Evolutionary conservation across 73 alveolate species (phyloP), one percentile per base, ranked within the genome.

Genomic region (Vitrella brassicaformis): DNA sequence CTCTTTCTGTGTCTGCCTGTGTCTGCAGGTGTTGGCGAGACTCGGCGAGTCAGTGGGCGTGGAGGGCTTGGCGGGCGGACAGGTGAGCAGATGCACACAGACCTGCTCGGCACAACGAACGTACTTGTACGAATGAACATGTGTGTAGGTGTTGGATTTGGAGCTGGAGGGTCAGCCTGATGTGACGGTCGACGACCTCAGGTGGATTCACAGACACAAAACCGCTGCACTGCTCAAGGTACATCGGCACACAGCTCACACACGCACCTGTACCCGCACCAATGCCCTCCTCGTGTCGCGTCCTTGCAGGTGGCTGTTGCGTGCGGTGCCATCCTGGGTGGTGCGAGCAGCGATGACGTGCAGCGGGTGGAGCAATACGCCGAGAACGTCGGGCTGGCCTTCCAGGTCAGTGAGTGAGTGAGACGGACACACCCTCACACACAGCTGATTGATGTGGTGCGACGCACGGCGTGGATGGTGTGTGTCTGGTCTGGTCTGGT

Each of bases 331-430:
- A 1, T 56, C 28, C 68, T 56, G 26, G 68, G 32, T 0, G 71
- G 71, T 1, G 71, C 71, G 39, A 1, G 25, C 0, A 10, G 8
- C 18, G 27, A n/a, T 1, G 71, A 66, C 30, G 25, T 66, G 32
- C 39, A 27, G 25, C 25, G 30, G 25, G 8, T 10, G 30, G 27
- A 26, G 71, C 4, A 0, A 10, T 66, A 66, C 32, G 71, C 71
- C 22, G n/a, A 66, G 32, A 66, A 27, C 71, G n/a, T 66, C 32
- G 71, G 71, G 30, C 39, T 66, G 31, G 71, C 71, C 18, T 66
- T 66, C 32, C 71, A 66, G 56, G 14, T 39, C 56, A 14, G 22
- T 39, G n/a, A n/a, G n/a, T n/a, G n/a, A n/a, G n/a, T n/a, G n/a
- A n/a, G n/a, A n/a, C n/a, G n/a, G n/a, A n/a, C n/a, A n/a, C n/a